phyloP scores from a whole-genome alignment of 192 early-diverging fungal species.

The Spizellomyces sp. region DNA sequence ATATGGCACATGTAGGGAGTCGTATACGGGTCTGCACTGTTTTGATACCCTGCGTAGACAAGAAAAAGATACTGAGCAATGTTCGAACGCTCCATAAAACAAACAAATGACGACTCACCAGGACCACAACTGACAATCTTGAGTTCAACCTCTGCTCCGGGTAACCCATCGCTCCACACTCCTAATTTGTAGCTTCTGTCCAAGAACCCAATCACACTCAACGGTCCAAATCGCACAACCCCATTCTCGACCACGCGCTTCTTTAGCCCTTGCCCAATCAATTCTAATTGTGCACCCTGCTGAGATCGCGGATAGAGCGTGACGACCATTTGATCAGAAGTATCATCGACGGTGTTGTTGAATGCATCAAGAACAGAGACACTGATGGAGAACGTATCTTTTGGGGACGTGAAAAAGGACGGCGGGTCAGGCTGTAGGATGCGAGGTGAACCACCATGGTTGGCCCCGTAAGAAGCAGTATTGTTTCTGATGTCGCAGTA shows the following conservation, averaged over 20 bases:
- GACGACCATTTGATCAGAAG: constrained; percentile 4
- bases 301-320: not conserved
- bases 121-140: constrained; percentile 16
- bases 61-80: no score
- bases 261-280: constrained; percentile 8
- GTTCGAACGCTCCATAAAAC: not conserved
- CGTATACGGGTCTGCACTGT: constrained; percentile 1
- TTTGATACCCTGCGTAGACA: constrained; percentile 1
- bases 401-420: not conserved
- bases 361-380: constrained; percentile 3
- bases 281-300: not conserved
- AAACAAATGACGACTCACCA: constrained; percentile 1
- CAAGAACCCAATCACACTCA: constrained; percentile 6
- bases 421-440: not conserved
- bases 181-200: not conserved
- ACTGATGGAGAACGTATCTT: not conserved
- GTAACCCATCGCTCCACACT: constrained; percentile 1
- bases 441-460: constrained; percentile 7
- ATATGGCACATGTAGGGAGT: constrained; percentile 8
- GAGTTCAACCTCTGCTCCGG: not conserved
- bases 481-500: constrained; percentile 8
- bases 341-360: constrained; percentile 15
- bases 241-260: constrained; percentile 11
- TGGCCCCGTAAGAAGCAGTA: constrained; percentile 11
- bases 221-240: constrained; percentile 16